Conservation (phyloP, 352 stramenopile genomes). For the Globisporangium cylindrosporum region DNA sequence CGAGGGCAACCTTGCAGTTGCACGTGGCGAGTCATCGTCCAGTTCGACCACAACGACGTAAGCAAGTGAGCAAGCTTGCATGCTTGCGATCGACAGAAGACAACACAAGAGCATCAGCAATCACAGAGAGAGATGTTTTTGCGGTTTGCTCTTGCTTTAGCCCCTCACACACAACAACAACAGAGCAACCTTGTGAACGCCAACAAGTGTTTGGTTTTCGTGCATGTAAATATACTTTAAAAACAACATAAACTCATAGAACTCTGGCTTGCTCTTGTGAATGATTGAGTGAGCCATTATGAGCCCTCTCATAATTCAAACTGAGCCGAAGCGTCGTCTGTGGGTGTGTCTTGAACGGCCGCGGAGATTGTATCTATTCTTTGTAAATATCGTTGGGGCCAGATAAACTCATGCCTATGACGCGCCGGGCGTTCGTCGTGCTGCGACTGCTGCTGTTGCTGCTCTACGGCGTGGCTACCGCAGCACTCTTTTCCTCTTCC, state of each 20-base stretch:
- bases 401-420: background rate
- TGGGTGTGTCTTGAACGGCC: background rate
- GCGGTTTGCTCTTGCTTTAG: background rate
- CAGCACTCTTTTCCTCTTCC: background rate
- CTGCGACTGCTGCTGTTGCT: background rate
- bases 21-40: constrained; percentile 33
- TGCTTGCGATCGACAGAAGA: background rate
- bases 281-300: background rate
- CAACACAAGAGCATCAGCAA: background rate
- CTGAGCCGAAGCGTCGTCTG: too few relatives aligned
- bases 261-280: background rate
- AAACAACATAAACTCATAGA: background rate
- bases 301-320: too few relatives aligned
- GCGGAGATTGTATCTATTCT: background rate
- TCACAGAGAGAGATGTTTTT: background rate
- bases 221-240: constrained; percentile 14
- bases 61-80: background rate
- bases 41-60: constrained; percentile 11
- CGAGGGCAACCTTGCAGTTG: constrained; percentile 59
- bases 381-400: too few relatives aligned
- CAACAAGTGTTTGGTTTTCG: background rate
- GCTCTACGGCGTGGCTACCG: background rate
- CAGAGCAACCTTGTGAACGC: background rate
- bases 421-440: background rate
- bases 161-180: background rate